Base-by-base conservation (phyloP, 2,329 filamentous ascomycete genomes). In the Sclerotiophoma versabilis region DNA sequence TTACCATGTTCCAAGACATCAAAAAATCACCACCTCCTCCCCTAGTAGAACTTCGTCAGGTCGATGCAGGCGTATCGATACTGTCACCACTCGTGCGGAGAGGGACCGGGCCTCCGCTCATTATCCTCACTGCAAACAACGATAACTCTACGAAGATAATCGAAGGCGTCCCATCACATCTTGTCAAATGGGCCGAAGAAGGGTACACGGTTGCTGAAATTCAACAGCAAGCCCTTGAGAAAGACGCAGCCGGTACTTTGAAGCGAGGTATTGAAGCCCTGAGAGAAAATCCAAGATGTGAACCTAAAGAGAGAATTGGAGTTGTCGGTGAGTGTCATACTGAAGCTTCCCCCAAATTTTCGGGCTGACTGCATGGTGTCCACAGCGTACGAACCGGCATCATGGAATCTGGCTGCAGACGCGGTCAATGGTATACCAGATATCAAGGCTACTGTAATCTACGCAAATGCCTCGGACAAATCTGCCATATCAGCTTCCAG, bases 141-240 rank as follows among this genome's bases (percentile, higher is more conserved):
- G 23, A 47, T 11, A 25, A 47, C n/a, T 17, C 33, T 2, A 36
- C 25, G 9, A 44, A 33, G 8, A 56, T 60, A 17, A 15, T 48
- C 7, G 38, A 60, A 14, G 57, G 59, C 19, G 57, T 62, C 27
- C 59, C 59, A 17, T 60, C 57, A 20, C 50, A 49, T 22, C 29
- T 60, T 7, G 50, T 83, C 52, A 90, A 89, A 71, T 89, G 87
- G 87, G 86, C 85, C 0, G 86, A 90, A 67, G 87, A 89, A 67
- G 84, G 86, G 0, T 89, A 83, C 59, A 75, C 46, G 2, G 58
- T 60, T 25, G 51, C 42, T 8, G 54, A 60, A 26, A 49, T 60
- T 11, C 54, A 58, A n/a, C 37, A 50, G 22, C 29, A 41, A 29
- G 58, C 51, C 4, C 29, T 60, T 4, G 39, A 37, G 20, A 41